Evolutionary conservation across 495 filamentous ascomycete genomes (phyloP), one percentile per base, ranked within the genome.

Genomic region (Parmelia sp.): DNA sequence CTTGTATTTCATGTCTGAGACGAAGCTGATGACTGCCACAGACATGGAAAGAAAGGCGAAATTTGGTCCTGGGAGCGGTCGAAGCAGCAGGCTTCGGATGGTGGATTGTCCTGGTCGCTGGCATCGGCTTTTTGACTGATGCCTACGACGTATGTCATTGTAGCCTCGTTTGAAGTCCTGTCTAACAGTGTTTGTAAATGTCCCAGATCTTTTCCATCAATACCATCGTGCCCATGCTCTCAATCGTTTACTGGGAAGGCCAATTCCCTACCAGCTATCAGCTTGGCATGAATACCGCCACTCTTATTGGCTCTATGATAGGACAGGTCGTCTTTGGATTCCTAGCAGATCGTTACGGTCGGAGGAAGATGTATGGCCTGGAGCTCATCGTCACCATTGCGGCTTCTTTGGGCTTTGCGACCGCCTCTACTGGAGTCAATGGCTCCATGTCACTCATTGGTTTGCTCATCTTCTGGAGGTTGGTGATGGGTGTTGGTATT

Each of bases 41-140:
- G 58, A 61, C 44, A 55, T 61, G 49, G 63, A 44, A 67, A 39
- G 65, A 63, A 31, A 67, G 61, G 19, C 65, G 65, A 7, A 47
- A 59, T 27, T 31, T 67, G 14, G 65, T 67, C 21, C 61, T 67
- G 25, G 51, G 29, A 25, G 64, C 65, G 4, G 60, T 67, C 19
- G 65, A 67, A 29, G 40, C n/a, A 62, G 42, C 65, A 23, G 65
- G 65, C 44, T 67, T 67, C 36, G 65, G 65, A 21, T 67, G 65
- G 65, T 69, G 79, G 36, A 78, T 81, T 17, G 79, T 82, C 10
- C 72, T 82, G 10, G 86, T 89, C 7, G 84, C 86, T 17, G 85
- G 83, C 23, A 82, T 85, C 1, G 86, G 86, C 23, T 89, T 89
- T 69, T 82, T 89, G 60, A 85, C 86, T 14, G 85, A 87, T 74